Base-by-base conservation (phyloP, 2,329 filamentous ascomycete genomes). In the Tolypocladium ovalisporum region DNA sequence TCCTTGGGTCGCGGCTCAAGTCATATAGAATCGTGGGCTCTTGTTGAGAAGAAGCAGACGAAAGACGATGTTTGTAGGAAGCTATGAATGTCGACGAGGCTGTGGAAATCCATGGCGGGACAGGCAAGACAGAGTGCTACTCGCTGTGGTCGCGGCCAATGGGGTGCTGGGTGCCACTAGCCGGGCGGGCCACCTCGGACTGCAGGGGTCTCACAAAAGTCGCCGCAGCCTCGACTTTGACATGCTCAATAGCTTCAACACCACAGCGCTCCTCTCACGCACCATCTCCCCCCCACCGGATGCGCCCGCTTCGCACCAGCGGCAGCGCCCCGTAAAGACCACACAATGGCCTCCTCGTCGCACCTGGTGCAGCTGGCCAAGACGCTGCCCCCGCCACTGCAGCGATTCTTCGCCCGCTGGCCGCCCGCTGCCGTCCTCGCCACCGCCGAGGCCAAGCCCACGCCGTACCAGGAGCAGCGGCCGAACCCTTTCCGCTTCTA, bases 341-440 rank as follows among this genome's bases (percentile, higher is more conserved):
- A 32, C 60, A 65, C 56, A 44, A 74, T 75, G 73, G 67, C 72
- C 35, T 69, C 72, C 56, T 49, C 72, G 56, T 62, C 72, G 58
- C 64, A 74, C 54, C 75, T 77, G 62, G 70, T 84, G 62, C 75
- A 78, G 66, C 79, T 90, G 58, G 88, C 88, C 60, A 83, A 86
- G 73, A 78, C 82, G 63, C 84, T 97, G 44, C 94, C 91, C 10
- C 78, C 83, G 56, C 87, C 87, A 44, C 83, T 99, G 52, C 83
- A 88, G 68, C 85, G 85, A 67, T 97, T 99, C 81, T 88, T 99
- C 73, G 87, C 88, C 58, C 88, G 89, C 63, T 97, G 93, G 72
- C 94, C 94, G 47, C 91, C 93, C 53, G 81, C 76, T 55, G 72
- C 81, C 64, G 80, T 86, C 67, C 75, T 83, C 60, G 72, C 80